Conservation (phyloP, 23 red algal species). For the Gracilaria caudata region DNA sequence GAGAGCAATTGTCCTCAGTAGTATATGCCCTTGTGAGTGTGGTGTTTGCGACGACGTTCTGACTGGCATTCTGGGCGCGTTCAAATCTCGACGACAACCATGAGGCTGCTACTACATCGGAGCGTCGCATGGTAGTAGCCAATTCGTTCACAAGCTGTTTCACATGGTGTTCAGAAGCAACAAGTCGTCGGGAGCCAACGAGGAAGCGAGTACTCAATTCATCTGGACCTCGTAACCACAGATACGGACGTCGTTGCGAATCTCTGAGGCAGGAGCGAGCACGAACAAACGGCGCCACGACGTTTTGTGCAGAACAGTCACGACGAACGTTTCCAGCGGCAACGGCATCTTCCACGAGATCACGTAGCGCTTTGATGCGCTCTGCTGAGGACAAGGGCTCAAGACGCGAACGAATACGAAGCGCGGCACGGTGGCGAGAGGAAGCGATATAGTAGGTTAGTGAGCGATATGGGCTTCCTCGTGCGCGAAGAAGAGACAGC, state of each 20-base stretch:
- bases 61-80: not conserved
- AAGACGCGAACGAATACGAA: not conserved
- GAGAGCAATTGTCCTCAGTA: not conserved
- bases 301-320: not conserved
- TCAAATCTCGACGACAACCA: conserved; percentile 32
- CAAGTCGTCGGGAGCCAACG: not conserved
- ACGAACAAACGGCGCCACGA: not conserved
- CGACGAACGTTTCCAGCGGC: not conserved
- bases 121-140: not conserved
- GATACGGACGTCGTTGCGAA: not conserved
- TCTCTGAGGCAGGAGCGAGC: not conserved
- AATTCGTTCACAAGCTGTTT: not conserved
- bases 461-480: not conserved
- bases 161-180: not conserved
- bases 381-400: not conserved
- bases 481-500: not conserved
- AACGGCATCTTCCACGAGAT: not conserved
- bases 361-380: not conserved
- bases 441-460: not conserved
- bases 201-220: conserved; percentile 1
- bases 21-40: not conserved
- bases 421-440: not conserved
- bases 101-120: conserved; percentile 5
- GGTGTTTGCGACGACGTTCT: not conserved
- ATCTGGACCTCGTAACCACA: not conserved